phyloP scores from a whole-genome alignment of 257 asterid species.

The Fraxinus quadrangulata region DNA sequence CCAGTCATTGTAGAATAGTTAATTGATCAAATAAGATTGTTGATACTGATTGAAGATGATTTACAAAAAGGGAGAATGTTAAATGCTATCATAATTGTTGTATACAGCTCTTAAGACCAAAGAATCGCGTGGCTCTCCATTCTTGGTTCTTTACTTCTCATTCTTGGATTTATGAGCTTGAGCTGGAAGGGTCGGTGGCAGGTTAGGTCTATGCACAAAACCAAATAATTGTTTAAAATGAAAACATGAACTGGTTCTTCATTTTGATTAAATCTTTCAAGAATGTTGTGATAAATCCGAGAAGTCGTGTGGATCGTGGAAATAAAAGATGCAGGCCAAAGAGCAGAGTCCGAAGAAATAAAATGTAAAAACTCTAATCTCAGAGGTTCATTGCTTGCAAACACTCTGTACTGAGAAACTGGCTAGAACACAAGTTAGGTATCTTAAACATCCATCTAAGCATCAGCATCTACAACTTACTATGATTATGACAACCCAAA shows the following conservation, averaged over 20 bases:
- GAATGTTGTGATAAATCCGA: neutral
- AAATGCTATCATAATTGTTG: neutral
- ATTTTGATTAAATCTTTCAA: neutral
- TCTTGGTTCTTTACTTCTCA: neutral
- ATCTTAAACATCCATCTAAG: neutral
- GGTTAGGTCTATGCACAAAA: neutral
- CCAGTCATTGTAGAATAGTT: neutral
- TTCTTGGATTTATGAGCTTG: neutral
- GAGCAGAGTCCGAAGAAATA: neutral
- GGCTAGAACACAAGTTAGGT: neutral
- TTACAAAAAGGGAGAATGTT: neutral
- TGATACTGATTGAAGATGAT: neutral
- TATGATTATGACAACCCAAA: neutral
- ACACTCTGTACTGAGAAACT: neutral
- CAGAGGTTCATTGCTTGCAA: neutral
- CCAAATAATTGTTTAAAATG: neutral
- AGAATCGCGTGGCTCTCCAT: neutral
- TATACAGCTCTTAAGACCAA: neutral
- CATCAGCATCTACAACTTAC: neutral
- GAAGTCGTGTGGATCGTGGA: neutral
- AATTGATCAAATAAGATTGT: neutral
- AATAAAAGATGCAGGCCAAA: conserved; percentile 2
- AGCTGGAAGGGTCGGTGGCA: too few species aligned
- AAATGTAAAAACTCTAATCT: neutral
- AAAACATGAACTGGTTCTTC: neutral